These are phyloP conservation scores for Xylariales sp. DNA, from an alignment of 2,329 filamentous ascomycete species.

Conservation along the genomic window DNA sequence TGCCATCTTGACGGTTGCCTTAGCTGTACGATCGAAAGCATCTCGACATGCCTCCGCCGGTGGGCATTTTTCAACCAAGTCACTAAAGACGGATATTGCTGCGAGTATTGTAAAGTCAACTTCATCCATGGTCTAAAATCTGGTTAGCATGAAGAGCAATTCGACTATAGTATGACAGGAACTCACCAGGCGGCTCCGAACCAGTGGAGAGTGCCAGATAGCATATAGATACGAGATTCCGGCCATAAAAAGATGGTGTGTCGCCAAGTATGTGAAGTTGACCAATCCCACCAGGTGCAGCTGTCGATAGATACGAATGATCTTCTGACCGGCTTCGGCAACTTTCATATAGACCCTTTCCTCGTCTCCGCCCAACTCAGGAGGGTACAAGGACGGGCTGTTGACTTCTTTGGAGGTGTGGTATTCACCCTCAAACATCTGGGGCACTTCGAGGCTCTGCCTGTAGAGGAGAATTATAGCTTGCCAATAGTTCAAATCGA, in stretches of 20 bases:
- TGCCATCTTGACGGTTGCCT: conserved; percentile 93
- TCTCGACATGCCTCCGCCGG: conserved; percentile 92
- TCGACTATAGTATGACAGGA: conserved; percentile 8
- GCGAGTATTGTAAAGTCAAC: conserved; percentile 96
- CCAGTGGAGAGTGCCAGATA: conserved; percentile 91
- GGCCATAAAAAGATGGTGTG: conserved; percentile 96
- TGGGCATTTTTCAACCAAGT: conserved; percentile 90
- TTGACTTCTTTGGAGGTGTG: conserved; percentile 61
- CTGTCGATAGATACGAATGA: conserved; percentile 84
- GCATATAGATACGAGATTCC: conserved; percentile 95
- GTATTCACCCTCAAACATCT: conserved; percentile 77
- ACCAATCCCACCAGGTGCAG: conserved; percentile 84
- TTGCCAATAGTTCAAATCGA: conserved; percentile 97
- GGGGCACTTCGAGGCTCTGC: conserved; percentile 82
- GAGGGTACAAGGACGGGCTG: conserved; percentile 56
- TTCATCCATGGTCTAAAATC: conserved; percentile 74
- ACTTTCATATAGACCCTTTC: conserved; percentile 92
- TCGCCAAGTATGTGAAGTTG: conserved; percentile 93
- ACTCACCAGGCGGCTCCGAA: conserved; percentile 79
- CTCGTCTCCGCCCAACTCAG: conserved; percentile 73
- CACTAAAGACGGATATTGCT: conserved; percentile 86
- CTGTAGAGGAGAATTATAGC: conserved; percentile 93
- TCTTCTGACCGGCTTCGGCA: conserved; percentile 90
- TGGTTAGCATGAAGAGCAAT: conserved; percentile 18
- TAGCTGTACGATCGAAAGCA: conserved; percentile 91